Percentiles rank a stretch among this genome's conserved stretches.
phyloP scores from a whole-genome alignment of 257 asterid species.

The Lantana camara region DNA sequence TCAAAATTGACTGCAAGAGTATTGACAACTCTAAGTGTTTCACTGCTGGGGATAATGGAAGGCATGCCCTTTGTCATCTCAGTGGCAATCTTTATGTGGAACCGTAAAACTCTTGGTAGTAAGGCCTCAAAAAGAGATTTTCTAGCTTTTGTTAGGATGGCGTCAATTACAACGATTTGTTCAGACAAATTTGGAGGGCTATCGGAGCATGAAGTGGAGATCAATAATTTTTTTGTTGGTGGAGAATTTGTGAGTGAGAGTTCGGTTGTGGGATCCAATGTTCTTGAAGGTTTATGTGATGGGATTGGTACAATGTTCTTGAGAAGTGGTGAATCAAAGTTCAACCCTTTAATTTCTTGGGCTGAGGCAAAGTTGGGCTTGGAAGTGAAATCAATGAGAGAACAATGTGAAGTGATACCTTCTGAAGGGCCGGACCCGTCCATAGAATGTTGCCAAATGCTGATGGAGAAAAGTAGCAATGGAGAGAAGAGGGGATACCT shows the following conservation, averaged over 20 bases:
- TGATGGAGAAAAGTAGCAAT: conserved; percentile 26
- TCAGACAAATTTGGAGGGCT: conserved; percentile 29
- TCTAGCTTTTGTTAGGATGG: conserved; percentile 29
- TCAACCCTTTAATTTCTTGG: conserved; percentile 24
- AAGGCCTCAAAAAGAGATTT: conserved; percentile 24
- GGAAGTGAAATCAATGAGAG: neutral
- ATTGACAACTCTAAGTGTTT: conserved; percentile 18
- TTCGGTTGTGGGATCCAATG: conserved; percentile 15
- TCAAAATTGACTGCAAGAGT: conserved; percentile 32
- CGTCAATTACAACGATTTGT: conserved; percentile 24
- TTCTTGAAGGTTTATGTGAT: conserved; percentile 33
- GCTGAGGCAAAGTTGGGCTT: conserved; percentile 34
- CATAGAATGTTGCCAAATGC: conserved; percentile 12
- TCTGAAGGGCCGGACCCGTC: neutral
- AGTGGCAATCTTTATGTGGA: too few relatives aligned
- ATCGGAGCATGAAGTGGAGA: conserved; percentile 14
- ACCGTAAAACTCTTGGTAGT: too few relatives aligned
- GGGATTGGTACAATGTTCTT: conserved; percentile 28
- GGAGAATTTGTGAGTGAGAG: conserved; percentile 33
- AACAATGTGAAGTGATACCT: neutral
- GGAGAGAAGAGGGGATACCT: neutral
- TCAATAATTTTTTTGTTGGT: conserved; percentile 27
- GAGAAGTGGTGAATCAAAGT: neutral
- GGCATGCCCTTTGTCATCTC: too few relatives aligned
- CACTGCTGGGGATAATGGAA: too few relatives aligned